Evolutionary conservation across 1,139 yeast genomes (phyloP).

Genomic region (Magnusiomyces tetraspermus): DNA sequence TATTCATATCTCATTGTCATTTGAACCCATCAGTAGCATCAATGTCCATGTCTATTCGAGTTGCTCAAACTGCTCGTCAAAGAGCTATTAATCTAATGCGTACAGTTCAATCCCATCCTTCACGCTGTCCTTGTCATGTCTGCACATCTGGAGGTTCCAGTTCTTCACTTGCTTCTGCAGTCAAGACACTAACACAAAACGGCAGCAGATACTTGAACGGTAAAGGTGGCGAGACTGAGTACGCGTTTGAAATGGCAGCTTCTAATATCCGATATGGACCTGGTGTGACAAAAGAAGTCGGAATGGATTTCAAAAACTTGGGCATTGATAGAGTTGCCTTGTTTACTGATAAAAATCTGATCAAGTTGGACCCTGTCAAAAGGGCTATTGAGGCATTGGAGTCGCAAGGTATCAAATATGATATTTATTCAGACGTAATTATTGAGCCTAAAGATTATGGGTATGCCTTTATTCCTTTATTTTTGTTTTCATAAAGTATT

Average conservation of each 20-base stretch:
- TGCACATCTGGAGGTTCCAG: constrained; percentile 20
- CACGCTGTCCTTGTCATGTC: constrained; percentile 31
- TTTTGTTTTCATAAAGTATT: too few relatives aligned
- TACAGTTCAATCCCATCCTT: constrained; percentile 28
- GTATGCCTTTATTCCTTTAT: background rate
- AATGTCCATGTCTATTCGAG: constrained; percentile 6
- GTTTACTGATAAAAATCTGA: constrained; percentile 19
- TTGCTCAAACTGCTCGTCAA: constrained; percentile 4
- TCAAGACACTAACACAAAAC: constrained; percentile 7
- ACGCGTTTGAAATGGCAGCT: constrained; percentile 38
- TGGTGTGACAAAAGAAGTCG: constrained; percentile 35
- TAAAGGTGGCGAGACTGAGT: constrained; percentile 24
- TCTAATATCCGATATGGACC: constrained; percentile 35
- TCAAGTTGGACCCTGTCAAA: constrained; percentile 28
- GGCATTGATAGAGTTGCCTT: constrained; percentile 27
- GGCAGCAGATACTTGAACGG: constrained; percentile 16
- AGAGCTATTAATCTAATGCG: constrained; percentile 19
- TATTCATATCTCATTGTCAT: too few relatives aligned
- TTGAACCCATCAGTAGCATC: too few relatives aligned
- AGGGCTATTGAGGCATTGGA: constrained; percentile 32
- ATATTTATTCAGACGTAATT: constrained; percentile 32
- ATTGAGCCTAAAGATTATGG: constrained; percentile 36
- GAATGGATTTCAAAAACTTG: constrained; percentile 34
- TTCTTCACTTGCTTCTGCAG: constrained; percentile 12
- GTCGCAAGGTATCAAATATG: constrained; percentile 31